These are phyloP conservation scores for Sclerospora graminicola DNA, from an alignment of 352 stramenopile species.

Conservation along the genomic window DNA sequence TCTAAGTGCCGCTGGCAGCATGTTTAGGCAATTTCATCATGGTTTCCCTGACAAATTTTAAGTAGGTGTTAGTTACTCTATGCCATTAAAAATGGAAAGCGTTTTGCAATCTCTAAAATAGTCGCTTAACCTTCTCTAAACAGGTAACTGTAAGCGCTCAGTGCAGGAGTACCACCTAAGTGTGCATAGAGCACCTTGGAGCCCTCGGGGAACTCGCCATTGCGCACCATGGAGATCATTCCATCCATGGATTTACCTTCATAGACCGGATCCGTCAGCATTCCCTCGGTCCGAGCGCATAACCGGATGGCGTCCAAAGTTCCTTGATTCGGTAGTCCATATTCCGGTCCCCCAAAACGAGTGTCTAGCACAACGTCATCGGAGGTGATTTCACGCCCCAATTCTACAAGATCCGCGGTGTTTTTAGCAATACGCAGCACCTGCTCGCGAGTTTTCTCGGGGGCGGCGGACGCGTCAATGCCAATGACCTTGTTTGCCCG, in stretches of 20 bases:
- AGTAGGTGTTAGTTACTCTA: too few relatives aligned
- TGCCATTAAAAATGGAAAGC: too few relatives aligned
- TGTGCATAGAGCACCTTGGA: conserved; percentile 28
- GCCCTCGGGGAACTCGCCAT: conserved; percentile 22
- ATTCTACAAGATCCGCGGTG: conserved; percentile 21
- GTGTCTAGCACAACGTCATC: conserved; percentile 25
- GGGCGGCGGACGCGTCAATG: conserved; percentile 24
- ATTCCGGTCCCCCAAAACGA: conserved; percentile 22
- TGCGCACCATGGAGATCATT: conserved; percentile 28
- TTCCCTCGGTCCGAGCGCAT: conserved; percentile 23
- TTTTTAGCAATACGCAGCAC: conserved; percentile 26
- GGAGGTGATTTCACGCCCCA: conserved; percentile 19
- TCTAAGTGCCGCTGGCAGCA: too few relatives aligned
- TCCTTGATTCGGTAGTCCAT: conserved; percentile 23
- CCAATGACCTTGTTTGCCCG: conserved; percentile 29
- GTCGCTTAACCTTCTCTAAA: conserved; percentile 20
- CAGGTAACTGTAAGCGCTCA: conserved; percentile 30
- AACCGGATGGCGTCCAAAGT: conserved; percentile 26
- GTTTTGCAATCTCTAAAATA: too few relatives aligned
- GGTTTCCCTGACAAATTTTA: too few relatives aligned
- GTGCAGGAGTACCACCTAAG: conserved; percentile 16
- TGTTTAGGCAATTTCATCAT: too few relatives aligned
- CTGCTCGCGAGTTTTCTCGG: conserved; percentile 25
- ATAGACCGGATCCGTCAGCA: conserved; percentile 28
- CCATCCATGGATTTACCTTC: conserved; percentile 31